Base-by-base conservation (phyloP, 257 asterid genomes). In the Henckelia pumila region DNA sequence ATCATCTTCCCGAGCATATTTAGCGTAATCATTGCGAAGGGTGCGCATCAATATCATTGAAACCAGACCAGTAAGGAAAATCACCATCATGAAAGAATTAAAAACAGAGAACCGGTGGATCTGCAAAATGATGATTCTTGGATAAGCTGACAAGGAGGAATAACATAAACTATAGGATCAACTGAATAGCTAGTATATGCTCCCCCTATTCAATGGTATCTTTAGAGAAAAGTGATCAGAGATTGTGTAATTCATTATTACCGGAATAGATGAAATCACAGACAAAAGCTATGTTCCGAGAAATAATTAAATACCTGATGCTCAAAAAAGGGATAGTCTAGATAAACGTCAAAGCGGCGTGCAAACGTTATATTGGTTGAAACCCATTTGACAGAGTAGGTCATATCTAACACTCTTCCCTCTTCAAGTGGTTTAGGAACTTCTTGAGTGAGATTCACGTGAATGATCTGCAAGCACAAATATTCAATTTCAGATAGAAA, bases 21-120 rank as follows among this genome's bases (percentile, higher is more conserved):
- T 86, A 28, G 88, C 89, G 78, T 86, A 87, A 71, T 89, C 96
- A 25, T 83, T 83, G 73, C 88, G 85, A 52, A 89, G 95, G 62
- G 96, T 89, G 68, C 92, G 95, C 88, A 89, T 89, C 56, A 89
- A 73, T 74, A 89, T 86, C 89, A 84, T 86, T 13, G 95, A 89
- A 71, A 89, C 92, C 83, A 86, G 64, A 73, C 89, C 95, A 56
- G 95, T 87, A 47, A 89, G 89, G 79, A 89, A 89, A 74, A 89
- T 84, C 61, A 86, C 94, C 95, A 89, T 86, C 89, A 89, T 85
- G 84, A 89, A 86, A 20, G 96, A 84, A 81, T 89, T 86, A 66
- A 86, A 84, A 73, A 89, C 84, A 16, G 91, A 89, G 76, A 86
- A 89, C 95, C 96, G 84, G 83, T 89, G 96, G 61, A 85, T 83